Base-by-base conservation (phyloP, 352 stramenopile genomes). In the Blastocystis sp. region DNA sequence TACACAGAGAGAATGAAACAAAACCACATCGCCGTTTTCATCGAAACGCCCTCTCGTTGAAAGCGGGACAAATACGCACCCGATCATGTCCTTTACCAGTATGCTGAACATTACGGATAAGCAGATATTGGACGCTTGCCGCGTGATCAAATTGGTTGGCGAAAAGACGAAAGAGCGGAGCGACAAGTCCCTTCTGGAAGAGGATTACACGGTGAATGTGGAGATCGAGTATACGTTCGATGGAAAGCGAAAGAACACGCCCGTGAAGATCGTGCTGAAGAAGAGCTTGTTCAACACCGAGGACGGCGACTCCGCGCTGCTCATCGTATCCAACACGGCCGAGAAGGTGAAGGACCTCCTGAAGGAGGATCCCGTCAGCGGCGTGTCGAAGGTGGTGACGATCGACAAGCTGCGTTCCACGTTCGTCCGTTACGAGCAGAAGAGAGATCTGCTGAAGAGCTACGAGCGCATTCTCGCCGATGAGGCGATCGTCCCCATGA, bases 311-410 rank as follows among this genome's bases (percentile, higher is more conserved):
- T 66, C 40, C 40, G 71, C 71, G n/a, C 45, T 81, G 62, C 28
- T 81, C 3, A 64, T 81, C 21, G 45, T 81, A 19, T 62, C 71
- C 3, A 40, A 81, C 38, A 81, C 65, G 11, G 45, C 62, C 59
- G 21, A 23, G 34, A 28, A 64, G 38, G 45, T 53, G 23, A 81
- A 81, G 52, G 28, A 23, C 19, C 0, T 9, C 0, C 23, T 81
- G n/a, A 14, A 59, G n/a, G 56, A 64, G 38, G 2, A 38, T 81
- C 71, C 71, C 17, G 56, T 81, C 21, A 10, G 5, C 23, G 71
- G 71, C 40, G 43, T 81, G 71, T 28, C 62, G 38, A 81, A 81
- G 56, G 71, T 81, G 11, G 59, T 81, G 9, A 61, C 38, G 23
- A 10, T 81, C 14, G 71, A 61, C 14, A 81, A 81, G 48, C 45